Evolutionary conservation across 2,329 filamentous ascomycete genomes (phyloP).

Genomic region (Aspergillus aculeatinus): DNA sequence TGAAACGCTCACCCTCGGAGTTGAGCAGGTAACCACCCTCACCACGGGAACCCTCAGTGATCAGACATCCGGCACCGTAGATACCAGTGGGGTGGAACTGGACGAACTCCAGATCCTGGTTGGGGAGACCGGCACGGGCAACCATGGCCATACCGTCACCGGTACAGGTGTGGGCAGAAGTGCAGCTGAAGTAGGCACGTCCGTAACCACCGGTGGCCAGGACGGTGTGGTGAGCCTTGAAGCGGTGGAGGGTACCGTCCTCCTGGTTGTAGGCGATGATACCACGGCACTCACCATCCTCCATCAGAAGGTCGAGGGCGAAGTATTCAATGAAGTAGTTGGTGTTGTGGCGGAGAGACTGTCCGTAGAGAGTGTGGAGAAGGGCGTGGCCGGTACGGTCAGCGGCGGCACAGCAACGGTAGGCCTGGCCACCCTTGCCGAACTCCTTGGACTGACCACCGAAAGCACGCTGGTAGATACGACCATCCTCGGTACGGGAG

Average conservation of each 20-base stretch:
- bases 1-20: constrained; percentile 97
- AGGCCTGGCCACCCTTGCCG: constrained; percentile 96
- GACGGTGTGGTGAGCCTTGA: constrained; percentile 95
- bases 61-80: constrained; percentile 96
- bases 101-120: constrained; percentile 99
- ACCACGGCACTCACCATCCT: constrained; percentile 94
- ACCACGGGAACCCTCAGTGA: constrained; percentile 95
- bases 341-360: constrained; percentile 94
- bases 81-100: constrained; percentile 99
- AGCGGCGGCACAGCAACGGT: constrained; percentile 93
- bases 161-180: constrained; percentile 96
- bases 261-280: constrained; percentile 98
- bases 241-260: constrained; percentile 94
- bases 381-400: constrained; percentile 97
- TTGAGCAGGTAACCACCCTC: constrained; percentile 98
- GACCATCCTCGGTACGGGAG: constrained; percentile 86
- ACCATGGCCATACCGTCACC: constrained; percentile 99
- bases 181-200: constrained; percentile 97
- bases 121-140: constrained; percentile 91
- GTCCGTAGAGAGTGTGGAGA: constrained; percentile 96
- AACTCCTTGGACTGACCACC: constrained; percentile 94
- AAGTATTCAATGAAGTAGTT: constrained; percentile 99
- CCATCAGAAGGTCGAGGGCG: constrained; percentile 94
- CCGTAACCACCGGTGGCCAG: constrained; percentile 96
- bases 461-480: constrained; percentile 98